phyloP scores from a whole-genome alignment of 2,329 filamentous ascomycete species.

The Pyrenophora tritici-repentis region DNA sequence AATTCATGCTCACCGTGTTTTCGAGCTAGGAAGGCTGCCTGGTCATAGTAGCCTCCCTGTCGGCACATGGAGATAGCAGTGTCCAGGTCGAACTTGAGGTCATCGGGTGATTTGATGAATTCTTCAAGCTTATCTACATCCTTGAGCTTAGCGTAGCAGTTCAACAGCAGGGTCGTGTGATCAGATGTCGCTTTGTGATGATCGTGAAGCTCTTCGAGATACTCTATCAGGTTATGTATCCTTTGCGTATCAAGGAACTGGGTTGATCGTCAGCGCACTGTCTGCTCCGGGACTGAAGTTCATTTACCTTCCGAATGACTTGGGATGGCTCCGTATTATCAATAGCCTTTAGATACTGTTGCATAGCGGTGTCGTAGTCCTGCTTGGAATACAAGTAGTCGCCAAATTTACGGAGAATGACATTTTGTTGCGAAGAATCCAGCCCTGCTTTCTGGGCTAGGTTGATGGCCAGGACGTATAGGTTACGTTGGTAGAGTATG shows the following conservation, averaged over 20 bases:
- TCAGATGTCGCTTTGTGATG: slow-evolving; percentile 91
- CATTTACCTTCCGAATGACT: slow-evolving; percentile 80
- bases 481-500: slow-evolving; percentile 89
- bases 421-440: slow-evolving; percentile 79
- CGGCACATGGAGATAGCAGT: slow-evolving; percentile 97
- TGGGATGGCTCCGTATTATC: slow-evolving; percentile 96
- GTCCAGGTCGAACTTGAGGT: slow-evolving; percentile 94
- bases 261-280: slow-evolving; percentile 12
- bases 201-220: slow-evolving; percentile 93
- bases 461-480: slow-evolving; percentile 90
- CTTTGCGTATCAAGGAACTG: slow-evolving; percentile 94
- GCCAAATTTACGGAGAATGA: slow-evolving; percentile 91
- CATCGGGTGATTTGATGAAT: slow-evolving; percentile 94
- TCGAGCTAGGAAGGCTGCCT: slow-evolving; percentile 92
- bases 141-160: slow-evolving; percentile 97
- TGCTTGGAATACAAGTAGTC: slow-evolving; percentile 94
- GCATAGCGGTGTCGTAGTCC: slow-evolving; percentile 98
- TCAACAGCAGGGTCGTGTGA: slow-evolving; percentile 90
- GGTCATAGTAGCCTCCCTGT: slow-evolving; percentile 94
- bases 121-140: slow-evolving; percentile 94
- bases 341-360: slow-evolving; percentile 94
- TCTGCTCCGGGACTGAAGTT: not conserved
- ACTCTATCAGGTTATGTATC: slow-evolving; percentile 96
- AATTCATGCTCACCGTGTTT: slow-evolving; percentile 93
- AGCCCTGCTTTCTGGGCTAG: slow-evolving; percentile 88